Conservation (phyloP, 148 eudicot genomes). For the Simmondsia chinensis region DNA sequence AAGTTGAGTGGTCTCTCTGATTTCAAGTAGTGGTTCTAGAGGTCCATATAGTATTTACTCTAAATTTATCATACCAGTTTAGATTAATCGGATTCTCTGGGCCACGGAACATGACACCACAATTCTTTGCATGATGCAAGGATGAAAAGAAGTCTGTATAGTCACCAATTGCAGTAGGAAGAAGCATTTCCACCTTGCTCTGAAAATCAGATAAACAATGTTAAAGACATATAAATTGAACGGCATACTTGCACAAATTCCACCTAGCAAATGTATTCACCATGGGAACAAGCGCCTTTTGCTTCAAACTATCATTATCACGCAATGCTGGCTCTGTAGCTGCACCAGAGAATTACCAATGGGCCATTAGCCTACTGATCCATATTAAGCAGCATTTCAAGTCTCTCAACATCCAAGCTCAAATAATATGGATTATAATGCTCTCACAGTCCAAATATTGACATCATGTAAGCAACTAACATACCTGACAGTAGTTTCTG, state of each 20-base stretch:
- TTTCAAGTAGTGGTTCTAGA: too few relatives aligned
- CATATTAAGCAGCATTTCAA: neutral
- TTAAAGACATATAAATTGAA: neutral
- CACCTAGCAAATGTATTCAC: slow-evolving; percentile 19
- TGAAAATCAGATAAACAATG: slow-evolving; percentile 11
- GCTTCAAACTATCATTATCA: slow-evolving; percentile 53
- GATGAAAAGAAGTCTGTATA: slow-evolving; percentile 94
- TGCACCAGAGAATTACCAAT: slow-evolving; percentile 17
- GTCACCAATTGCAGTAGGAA: slow-evolving; percentile 81
- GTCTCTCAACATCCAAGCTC: neutral
- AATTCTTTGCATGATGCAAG: slow-evolving; percentile 79
- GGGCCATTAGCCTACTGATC: neutral
- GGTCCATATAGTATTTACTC: too few relatives aligned
- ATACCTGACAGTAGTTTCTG: slow-evolving; percentile 82
- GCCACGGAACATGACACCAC: slow-evolving; percentile 82
- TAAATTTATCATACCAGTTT: slow-evolving; percentile 46
- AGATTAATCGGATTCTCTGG: slow-evolving; percentile 61
- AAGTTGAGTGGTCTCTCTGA: too few relatives aligned
- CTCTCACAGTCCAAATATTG: too few relatives aligned
- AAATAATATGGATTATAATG: too few relatives aligned
- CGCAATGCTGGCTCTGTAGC: slow-evolving; percentile 72
- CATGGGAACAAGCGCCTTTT: slow-evolving; percentile 60
- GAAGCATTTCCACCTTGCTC: slow-evolving; percentile 77
- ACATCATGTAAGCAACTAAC: too few relatives aligned
- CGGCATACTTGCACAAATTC: neutral